These are phyloP conservation scores for Beauveria varroae DNA, from an alignment of 2,329 filamentous ascomycete genomes.

Conservation along the genomic window DNA sequence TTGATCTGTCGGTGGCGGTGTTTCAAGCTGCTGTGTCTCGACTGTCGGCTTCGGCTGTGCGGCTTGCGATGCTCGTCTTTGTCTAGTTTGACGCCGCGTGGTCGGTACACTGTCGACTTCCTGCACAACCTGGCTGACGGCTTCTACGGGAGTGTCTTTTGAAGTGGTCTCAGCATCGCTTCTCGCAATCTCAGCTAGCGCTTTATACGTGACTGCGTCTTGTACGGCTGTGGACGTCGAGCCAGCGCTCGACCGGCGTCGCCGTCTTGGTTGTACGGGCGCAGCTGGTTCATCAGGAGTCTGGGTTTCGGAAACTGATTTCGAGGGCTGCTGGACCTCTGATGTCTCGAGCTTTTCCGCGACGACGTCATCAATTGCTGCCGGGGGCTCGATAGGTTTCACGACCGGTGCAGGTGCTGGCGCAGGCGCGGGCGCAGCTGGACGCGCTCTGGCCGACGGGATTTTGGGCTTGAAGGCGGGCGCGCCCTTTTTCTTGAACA, in stretches of 20 bases:
- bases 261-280: background rate
- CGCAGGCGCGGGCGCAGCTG: constrained; percentile 31
- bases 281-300: background rate
- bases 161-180: background rate
- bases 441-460: constrained; percentile 45
- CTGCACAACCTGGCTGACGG: background rate
- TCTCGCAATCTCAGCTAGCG: background rate
- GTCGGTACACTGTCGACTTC: background rate
- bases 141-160: background rate
- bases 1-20: background rate
- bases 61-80: constrained; percentile 5
- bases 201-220: background rate
- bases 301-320: background rate
- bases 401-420: constrained; percentile 16
- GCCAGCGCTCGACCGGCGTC: constrained; percentile 8
- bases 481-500: constrained; percentile 59
- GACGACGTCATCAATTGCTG: constrained; percentile 12
- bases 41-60: background rate
- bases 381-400: constrained; percentile 16
- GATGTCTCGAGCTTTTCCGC: constrained; percentile 9
- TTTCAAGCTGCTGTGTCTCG: background rate
- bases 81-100: constrained; percentile 5
- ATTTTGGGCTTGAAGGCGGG: constrained; percentile 65
- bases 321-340: background rate
- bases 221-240: background rate